Base-by-base conservation (phyloP, 495 filamentous ascomycete species). In the Penicillium arizonense region DNA sequence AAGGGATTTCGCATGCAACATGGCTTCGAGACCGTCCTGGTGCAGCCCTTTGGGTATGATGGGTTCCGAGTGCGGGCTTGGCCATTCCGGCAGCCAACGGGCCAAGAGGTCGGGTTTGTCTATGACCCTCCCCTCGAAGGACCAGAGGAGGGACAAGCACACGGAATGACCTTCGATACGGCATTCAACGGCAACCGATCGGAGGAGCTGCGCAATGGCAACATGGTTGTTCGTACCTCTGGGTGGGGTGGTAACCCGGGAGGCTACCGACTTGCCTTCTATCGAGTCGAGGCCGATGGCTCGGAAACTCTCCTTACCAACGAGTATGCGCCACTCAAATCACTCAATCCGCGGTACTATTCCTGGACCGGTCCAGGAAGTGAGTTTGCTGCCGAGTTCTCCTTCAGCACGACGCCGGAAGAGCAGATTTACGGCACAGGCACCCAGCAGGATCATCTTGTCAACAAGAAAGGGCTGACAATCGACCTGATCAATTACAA, bases 1-100 rank as follows among this genome's bases (percentile, higher is more conserved):
- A 68, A 63, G 34, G 64, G 64, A 1, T 57, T 64, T 18, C 59
- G 59, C 12, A 60, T 68, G 54, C 59, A 63, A 26, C 64, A 68
- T 55, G 64, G 64, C 20, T 57, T 64, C 33, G 64, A 68, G 50
- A 68, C 61, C 11, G 30, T 68, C 1, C 48, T 68, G 14, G 59
- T 68, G n/a, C 64, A 68, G 33, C 64, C 64, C 5, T 68, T 61
- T 39, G 64, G 64, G 7, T 68, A 68, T 45, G 64, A 68, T 38
- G 64, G 64, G 11, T 62, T 68, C 21, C 61, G 64, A 11, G 57
- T 68, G 11, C 64, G 64, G 7, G 64, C 64, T 1, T 68, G 64
- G 64, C 61, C 64, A 0, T 68, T 61, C 37, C 56, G 59, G 1
- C 61, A 59, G 5, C 64, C 64, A 14, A 58, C 57, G 6, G 64